A percentile compares a stretch with the other conserved stretches of the same genome.
Evolutionary conservation across 495 filamentous ascomycete genomes (phyloP).

Genomic region (Neurospora terricola): DNA sequence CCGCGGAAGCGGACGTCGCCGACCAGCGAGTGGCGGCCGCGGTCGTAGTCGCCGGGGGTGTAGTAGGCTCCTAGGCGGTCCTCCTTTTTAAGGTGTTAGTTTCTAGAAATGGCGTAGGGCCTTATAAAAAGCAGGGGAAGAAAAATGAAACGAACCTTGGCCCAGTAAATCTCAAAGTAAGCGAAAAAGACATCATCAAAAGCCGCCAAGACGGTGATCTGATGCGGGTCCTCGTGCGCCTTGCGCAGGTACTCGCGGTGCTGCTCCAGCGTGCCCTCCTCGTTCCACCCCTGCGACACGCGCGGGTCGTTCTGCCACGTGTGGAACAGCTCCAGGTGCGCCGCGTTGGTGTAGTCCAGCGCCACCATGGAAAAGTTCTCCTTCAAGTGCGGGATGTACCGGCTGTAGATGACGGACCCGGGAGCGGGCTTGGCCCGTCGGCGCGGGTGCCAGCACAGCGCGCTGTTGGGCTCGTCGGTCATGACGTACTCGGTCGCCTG

Average conservation of each 20-base stretch:
- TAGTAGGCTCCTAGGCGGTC: constrained; percentile 59
- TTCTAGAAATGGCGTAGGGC: background rate
- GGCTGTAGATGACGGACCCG: constrained; percentile 53
- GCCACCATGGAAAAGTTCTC: constrained; percentile 58
- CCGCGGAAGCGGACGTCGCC: constrained; percentile 54
- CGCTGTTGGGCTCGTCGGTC: constrained; percentile 27
- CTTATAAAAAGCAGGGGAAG: background rate
- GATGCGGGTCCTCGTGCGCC: constrained; percentile 52
- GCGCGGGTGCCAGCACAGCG: constrained; percentile 44
- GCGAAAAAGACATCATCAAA: constrained; percentile 54
- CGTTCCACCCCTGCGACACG: constrained; percentile 59
- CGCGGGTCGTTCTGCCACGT: constrained; percentile 63
- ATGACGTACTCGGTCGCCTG: constrained; percentile 46
- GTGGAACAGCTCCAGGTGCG: constrained; percentile 53
- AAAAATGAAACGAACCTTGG: constrained; percentile 38
- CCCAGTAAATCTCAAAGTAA: constrained; percentile 66
- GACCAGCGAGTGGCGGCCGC: constrained; percentile 58
- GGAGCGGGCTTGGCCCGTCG: constrained; percentile 51
- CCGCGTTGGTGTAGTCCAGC: constrained; percentile 42
- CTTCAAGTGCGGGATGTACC: constrained; percentile 55
- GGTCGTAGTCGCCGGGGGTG: constrained; percentile 51
- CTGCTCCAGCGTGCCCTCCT: constrained; percentile 53
- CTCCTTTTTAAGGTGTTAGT: constrained; percentile 37
- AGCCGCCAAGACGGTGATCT: constrained; percentile 49
- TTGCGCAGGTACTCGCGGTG: constrained; percentile 51